Percentiles rank a stretch among this genome's conserved stretches.
phyloP scores from a whole-genome alignment of 2,329 filamentous ascomycete genomes.

The Clonostachys solani region DNA sequence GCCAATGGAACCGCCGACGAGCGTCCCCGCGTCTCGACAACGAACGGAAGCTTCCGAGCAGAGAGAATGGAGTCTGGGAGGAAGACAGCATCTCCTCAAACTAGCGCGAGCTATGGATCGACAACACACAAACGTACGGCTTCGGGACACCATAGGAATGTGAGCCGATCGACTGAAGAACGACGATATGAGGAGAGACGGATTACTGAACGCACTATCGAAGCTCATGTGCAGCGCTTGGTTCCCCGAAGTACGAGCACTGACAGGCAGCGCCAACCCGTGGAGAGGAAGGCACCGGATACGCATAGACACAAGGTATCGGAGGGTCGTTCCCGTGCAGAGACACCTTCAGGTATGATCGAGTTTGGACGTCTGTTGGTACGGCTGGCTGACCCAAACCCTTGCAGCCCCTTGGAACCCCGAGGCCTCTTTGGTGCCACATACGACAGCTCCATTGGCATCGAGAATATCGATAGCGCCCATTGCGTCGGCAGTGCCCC shows the following conservation, averaged over 20 bases:
- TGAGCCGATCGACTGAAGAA: conserved; percentile 36
- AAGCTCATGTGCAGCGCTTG: conserved; percentile 60
- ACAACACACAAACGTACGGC: conserved; percentile 52
- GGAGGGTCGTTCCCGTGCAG: conserved; percentile 38
- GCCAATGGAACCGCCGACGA: conserved; percentile 33
- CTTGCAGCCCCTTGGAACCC: conserved; percentile 66
- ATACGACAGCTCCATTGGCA: conserved; percentile 69
- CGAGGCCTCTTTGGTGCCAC: conserved; percentile 66
- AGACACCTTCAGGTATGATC: conserved; percentile 44
- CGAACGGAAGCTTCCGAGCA: conserved; percentile 23
- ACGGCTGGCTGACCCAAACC: conserved; percentile 11
- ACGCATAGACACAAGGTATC: conserved; percentile 32
- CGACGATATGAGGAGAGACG: conserved; percentile 46
- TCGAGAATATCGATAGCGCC: conserved; percentile 61
- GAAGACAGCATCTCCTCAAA: conserved; percentile 26
- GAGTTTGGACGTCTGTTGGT: neutral
- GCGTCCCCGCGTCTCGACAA: conserved; percentile 27
- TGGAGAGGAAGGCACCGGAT: conserved; percentile 30
- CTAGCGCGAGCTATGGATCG: conserved; percentile 26
- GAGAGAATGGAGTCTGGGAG: conserved; percentile 23
- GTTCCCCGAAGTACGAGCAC: conserved; percentile 57
- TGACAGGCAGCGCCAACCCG: neutral
- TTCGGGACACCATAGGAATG: conserved; percentile 51
- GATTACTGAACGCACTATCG: conserved; percentile 48
- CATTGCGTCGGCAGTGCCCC: conserved; percentile 69